Conservation (phyloP, 352 stramenopile genomes). For the Phytopythium cucurbitacearum region DNA sequence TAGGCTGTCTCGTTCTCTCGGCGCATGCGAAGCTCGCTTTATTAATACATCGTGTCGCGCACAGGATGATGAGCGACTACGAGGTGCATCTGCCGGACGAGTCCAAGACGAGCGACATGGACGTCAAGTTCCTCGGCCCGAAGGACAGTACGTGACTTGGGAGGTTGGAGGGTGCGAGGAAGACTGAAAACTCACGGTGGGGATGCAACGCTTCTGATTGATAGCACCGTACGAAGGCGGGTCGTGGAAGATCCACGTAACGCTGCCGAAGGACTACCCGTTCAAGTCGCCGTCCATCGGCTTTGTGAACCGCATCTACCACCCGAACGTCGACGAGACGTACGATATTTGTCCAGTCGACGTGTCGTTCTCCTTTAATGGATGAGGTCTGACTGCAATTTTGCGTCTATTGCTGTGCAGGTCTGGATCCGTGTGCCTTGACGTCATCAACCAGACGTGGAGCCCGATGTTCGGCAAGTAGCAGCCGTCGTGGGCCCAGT, state of each 20-base stretch:
- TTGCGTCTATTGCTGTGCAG: conserved; percentile 17
- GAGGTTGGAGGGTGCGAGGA: neutral
- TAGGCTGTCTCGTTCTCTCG: conserved; percentile 17
- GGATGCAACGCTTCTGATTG: conserved; percentile 8
- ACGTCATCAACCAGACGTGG: conserved; percentile 95
- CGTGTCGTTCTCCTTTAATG: neutral
- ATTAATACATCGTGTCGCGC: neutral
- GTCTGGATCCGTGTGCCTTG: conserved; percentile 90
- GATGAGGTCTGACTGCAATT: conserved; percentile 1
- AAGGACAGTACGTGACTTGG: conserved; percentile 61
- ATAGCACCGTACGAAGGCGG: conserved; percentile 89
- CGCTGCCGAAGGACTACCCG: conserved; percentile 89
- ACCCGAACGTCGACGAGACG: conserved; percentile 94
- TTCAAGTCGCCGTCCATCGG: conserved; percentile 93
- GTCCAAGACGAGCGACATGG: conserved; percentile 75
- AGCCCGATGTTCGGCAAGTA: conserved; percentile 82
- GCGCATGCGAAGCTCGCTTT: neutral
- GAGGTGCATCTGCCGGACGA: conserved; percentile 82
- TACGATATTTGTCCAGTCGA: conserved; percentile 15
- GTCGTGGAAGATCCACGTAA: conserved; percentile 92
- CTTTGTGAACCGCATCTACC: conserved; percentile 92
- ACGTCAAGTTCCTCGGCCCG: conserved; percentile 84
- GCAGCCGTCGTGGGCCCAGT: neutral
- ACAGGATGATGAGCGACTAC: conserved; percentile 90
- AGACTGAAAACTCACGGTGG: neutral